Percentiles rank a stretch among this genome's conserved stretches.
phyloP scores from a whole-genome alignment of 164 flowering plant genomes.

The Malania oleifera region DNA sequence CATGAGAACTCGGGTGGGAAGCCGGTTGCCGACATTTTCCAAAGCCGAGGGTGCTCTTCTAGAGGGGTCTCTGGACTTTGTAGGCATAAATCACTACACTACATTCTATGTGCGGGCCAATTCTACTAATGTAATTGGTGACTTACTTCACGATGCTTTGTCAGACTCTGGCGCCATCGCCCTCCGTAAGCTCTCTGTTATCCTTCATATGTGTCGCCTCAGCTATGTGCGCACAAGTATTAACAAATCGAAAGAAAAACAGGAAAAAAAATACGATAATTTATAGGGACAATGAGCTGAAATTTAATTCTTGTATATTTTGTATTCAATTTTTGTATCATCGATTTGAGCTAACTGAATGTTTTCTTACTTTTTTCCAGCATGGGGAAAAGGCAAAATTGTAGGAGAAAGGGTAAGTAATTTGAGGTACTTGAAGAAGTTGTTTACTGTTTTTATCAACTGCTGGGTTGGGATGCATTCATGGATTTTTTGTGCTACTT shows the following conservation, averaged over 20 bases:
- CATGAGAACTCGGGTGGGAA: slow-evolving; percentile 71
- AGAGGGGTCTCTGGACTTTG: slow-evolving; percentile 81
- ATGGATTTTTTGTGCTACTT: neutral
- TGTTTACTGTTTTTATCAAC: neutral
- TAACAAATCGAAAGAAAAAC: too few species aligned
- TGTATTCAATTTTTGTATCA: neutral
- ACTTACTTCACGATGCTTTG: slow-evolving; percentile 56
- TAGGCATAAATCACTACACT: slow-evolving; percentile 94
- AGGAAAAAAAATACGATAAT: neutral
- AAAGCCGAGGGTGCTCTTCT: slow-evolving; percentile 42
- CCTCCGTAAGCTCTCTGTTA: slow-evolving; percentile 50
- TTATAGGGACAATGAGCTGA: too few species aligned
- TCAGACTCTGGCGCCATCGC: slow-evolving; percentile 75
- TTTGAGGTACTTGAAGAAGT: neutral
- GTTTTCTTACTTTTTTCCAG: slow-evolving; percentile 31
- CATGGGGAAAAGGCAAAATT: slow-evolving; percentile 41
- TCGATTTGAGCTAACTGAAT: neutral
- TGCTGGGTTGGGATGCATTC: too few species aligned
- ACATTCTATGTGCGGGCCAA: slow-evolving; percentile 62
- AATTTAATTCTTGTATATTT: neutral
- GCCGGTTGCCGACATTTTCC: slow-evolving; percentile 66
- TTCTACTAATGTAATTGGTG: slow-evolving; percentile 30
- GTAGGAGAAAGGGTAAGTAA: slow-evolving; percentile 68
- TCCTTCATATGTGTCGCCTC: too few species aligned
- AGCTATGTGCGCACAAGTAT: too few species aligned